Evolutionary conservation across 306 rosid genomes (phyloP).

Genomic region (Hippophae tibetana): DNA sequence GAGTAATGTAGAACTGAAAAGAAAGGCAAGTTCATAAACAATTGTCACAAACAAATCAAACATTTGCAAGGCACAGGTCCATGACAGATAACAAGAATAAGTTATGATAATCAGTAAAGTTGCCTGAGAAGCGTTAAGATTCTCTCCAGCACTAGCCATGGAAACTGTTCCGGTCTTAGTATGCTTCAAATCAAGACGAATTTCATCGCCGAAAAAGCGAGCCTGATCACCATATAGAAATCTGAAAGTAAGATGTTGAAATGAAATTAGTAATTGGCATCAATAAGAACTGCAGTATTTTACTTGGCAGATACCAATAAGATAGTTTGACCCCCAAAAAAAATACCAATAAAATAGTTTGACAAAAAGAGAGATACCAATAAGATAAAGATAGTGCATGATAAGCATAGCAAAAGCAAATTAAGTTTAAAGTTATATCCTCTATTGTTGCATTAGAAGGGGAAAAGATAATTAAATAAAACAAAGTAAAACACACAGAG

Average conservation of each 20-base stretch:
- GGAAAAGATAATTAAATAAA: no score
- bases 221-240: conserved; percentile 93
- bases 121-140: conserved; percentile 94
- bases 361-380: neutral
- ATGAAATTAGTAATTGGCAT: neutral
- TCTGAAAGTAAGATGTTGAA: conserved; percentile 28
- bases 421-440: no score
- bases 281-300: neutral
- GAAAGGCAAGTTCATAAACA: conserved; percentile 1
- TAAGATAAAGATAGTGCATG: neutral
- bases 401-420: neutral
- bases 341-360: neutral
- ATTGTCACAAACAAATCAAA: conserved; percentile 6
- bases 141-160: conserved; percentile 97
- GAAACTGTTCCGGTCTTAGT: conserved; percentile 78
- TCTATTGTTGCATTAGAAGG: no score
- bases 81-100: neutral
- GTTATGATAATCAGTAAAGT: conserved; percentile 14
- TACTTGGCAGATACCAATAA: no score
- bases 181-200: conserved; percentile 86
- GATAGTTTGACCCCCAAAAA: neutral
- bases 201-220: conserved; percentile 77
- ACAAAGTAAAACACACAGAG: no score
- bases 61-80: neutral
- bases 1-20: conserved; percentile 72